These are phyloP conservation scores for Pachysandra terminalis DNA, from an alignment of 164 flowering plant genomes.

Conservation along the genomic window DNA sequence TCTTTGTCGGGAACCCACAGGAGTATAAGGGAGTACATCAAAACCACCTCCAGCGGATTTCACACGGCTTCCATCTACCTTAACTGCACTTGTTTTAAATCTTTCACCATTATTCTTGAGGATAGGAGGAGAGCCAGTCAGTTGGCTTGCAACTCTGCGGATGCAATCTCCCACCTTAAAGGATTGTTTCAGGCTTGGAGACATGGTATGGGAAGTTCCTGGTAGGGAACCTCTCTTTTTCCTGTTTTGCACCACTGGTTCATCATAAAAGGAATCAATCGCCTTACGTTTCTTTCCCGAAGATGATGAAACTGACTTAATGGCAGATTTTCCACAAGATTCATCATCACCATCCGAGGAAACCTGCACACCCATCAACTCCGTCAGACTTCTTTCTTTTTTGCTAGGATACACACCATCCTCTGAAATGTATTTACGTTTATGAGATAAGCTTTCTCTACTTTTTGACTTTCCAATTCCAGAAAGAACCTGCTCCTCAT, in stretches of 20 bases:
- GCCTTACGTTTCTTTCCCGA: conserved; percentile 35
- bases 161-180: conserved; percentile 74
- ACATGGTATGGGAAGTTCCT: conserved; percentile 4
- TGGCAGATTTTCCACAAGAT: conserved; percentile 10
- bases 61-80: conserved; percentile 12
- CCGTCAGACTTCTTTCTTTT: conserved; percentile 35
- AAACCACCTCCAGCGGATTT: conserved; percentile 2
- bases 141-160: conserved; percentile 61
- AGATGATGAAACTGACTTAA: conserved; percentile 16
- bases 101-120: conserved; percentile 19
- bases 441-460: conserved; percentile 18
- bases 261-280: conserved; percentile 17
- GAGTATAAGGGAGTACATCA: conserved; percentile 4
- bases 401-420: conserved; percentile 18
- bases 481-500: conserved; percentile 14
- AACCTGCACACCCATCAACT: conserved; percentile 22
- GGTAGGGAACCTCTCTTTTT: conserved; percentile 14
- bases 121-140: conserved; percentile 39
- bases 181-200: conserved; percentile 25
- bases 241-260: conserved; percentile 11
- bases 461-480: conserved; percentile 19
- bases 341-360: conserved; percentile 18
- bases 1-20: conserved; percentile 14
- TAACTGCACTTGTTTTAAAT: conserved; percentile 14
- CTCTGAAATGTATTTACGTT: conserved; percentile 23